A percentile compares a stretch with the other conserved stretches of the same genome.
phyloP scores from a whole-genome alignment of 2,329 filamentous ascomycete species.

The Botrytis elliptica region DNA sequence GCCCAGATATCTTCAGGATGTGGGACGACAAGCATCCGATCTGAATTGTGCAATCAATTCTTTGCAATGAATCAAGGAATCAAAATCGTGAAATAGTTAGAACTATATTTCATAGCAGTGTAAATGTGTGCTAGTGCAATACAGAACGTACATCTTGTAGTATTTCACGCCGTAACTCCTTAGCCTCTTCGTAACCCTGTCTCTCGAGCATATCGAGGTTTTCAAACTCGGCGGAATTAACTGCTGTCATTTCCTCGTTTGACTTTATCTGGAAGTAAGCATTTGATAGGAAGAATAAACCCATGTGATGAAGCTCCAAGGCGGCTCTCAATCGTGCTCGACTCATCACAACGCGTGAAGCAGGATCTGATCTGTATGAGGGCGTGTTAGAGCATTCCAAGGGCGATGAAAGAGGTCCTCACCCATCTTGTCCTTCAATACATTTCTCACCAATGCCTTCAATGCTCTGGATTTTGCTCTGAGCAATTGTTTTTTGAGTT shows the following conservation, averaged over 20 bases:
- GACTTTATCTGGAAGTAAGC: conserved; percentile 81
- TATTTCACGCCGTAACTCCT: conserved; percentile 74
- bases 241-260: conserved; percentile 60
- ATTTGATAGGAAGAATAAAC: conserved; percentile 81
- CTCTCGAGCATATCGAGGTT: conserved; percentile 68
- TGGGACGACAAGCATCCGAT: not conserved
- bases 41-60: not conserved
- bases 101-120: conserved; percentile 35
- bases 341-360: conserved; percentile 52
- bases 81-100: not conserved
- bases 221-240: conserved; percentile 66
- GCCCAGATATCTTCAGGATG: not conserved
- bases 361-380: conserved; percentile 4
- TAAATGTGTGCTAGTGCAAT: not conserved
- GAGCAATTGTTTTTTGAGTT: not conserved
- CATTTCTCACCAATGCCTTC: not conserved
- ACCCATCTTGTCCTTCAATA: conserved; percentile 36
- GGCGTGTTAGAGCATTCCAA: not conserved
- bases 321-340: conserved; percentile 68
- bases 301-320: conserved; percentile 78
- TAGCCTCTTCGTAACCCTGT: conserved; percentile 74
- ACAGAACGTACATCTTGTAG: conserved; percentile 50
- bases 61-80: not conserved
- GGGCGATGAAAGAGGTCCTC: conserved; percentile 22
- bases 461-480: not conserved